Evolutionary conservation across 2,329 filamentous ascomycete genomes (phyloP), one percentile per base, ranked within the genome.

Genomic region (Fonsecaea erecta): DNA sequence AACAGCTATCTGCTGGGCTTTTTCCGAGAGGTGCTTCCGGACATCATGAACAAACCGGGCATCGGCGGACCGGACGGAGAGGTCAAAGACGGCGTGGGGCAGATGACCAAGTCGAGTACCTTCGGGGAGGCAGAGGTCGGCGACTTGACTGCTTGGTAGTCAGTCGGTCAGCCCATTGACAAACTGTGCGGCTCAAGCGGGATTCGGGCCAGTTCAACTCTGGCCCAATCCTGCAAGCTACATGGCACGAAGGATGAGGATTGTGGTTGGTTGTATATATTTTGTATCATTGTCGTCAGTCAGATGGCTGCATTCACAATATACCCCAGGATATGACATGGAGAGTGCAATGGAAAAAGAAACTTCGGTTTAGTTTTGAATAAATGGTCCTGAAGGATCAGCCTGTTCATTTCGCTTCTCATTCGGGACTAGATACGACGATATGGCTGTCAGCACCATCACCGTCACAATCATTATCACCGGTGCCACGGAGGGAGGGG

Each of bases 91-190:
- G 79, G 79, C 40, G 79, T 84, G 67, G 88, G 87, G 16, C 80
- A 86, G 72, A 77, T 93, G 68, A 92, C 86, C 18, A 97, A 96
- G 82, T 93, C 86, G 62, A 97, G 93, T 78, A 95, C 91, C 0
- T 97, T 97, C 81, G 93, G 94, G 16, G 93, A 98, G 79, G 93
- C 92, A 0, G 95, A 98, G 79, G 92, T 97, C 21, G 94, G 94
- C 66, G 95, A 98, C 75, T 97, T 73, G 64, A 72, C 70, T 28
- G 70, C 69, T 28, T 72, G 70, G 70, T 72, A 67, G 60, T 12
- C n/a, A 16, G 18, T 26, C 43, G 18, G 43, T 26, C 43, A 48
- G 43, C 32, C n/a, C 46, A 35, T 9, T 2, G n/a, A n/a, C n/a
- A n/a, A n/a, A n/a, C n/a, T n/a, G 28, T 7, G 59, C 62, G 30